Conservation (phyloP, 1,139 yeast genomes). For the Candida frijolesensis region DNA sequence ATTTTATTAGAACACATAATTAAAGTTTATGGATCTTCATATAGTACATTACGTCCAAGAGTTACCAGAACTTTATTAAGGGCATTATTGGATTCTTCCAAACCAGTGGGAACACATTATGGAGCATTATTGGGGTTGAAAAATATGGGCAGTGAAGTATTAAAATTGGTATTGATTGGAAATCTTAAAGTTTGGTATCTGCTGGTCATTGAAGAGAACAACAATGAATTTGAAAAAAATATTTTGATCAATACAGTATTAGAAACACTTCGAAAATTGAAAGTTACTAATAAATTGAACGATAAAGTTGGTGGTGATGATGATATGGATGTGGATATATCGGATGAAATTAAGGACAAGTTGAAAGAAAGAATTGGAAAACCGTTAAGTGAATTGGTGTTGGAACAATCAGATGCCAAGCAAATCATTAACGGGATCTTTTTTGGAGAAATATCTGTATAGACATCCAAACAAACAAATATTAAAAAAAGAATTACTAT, state of each 20-base stretch:
- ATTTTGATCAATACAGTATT: slow-evolving; percentile 52
- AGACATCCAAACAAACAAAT: slow-evolving; percentile 1
- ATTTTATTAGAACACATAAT: slow-evolving; percentile 78
- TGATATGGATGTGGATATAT: slow-evolving; percentile 33
- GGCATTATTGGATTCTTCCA: slow-evolving; percentile 77
- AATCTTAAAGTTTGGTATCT: slow-evolving; percentile 81
- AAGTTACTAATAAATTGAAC: slow-evolving; percentile 24
- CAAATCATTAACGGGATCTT: slow-evolving; percentile 70
- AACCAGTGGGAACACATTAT: slow-evolving; percentile 87
- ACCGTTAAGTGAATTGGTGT: slow-evolving; percentile 52
- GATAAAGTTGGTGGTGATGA: slow-evolving; percentile 24
- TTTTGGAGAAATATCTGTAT: slow-evolving; percentile 59
- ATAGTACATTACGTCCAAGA: slow-evolving; percentile 89
- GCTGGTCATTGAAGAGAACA: slow-evolving; percentile 47
- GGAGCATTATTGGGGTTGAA: slow-evolving; percentile 88
- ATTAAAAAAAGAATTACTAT: not conserved
- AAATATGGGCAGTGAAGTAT: slow-evolving; percentile 85
- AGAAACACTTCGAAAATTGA: slow-evolving; percentile 54
- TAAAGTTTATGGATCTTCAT: slow-evolving; percentile 78
- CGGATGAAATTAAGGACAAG: slow-evolving; percentile 48
- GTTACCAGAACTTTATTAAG: slow-evolving; percentile 90
- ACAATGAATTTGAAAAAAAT: slow-evolving; percentile 44
- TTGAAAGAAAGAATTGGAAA: slow-evolving; percentile 64
- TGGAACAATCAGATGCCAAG: slow-evolving; percentile 55
- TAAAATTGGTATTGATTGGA: slow-evolving; percentile 81